A percentile compares a stretch with the other conserved stretches of the same genome.
These are phyloP conservation scores for Talaromyces pinophilus DNA, from an alignment of 2,329 filamentous ascomycete species.

Conservation along the genomic window DNA sequence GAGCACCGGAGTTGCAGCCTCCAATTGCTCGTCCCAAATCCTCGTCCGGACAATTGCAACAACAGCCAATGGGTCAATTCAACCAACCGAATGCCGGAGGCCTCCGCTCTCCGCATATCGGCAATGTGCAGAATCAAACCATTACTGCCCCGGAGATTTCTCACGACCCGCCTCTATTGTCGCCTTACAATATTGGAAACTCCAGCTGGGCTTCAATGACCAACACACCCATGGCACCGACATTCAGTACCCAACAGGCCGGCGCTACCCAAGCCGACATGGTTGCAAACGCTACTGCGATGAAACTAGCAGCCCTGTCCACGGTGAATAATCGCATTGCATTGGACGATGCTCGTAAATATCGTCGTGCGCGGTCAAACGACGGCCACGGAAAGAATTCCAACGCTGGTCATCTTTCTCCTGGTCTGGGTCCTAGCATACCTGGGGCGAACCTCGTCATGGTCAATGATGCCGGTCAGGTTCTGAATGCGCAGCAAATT, in stretches of 20 bases:
- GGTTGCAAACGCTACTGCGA: slow-evolving; percentile 97
- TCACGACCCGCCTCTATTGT: slow-evolving; percentile 78
- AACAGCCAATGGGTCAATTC: slow-evolving; percentile 86
- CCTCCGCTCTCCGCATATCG: slow-evolving; percentile 76
- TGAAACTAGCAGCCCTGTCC: slow-evolving; percentile 95
- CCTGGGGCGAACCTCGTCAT: slow-evolving; percentile 80
- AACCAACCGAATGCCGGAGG: slow-evolving; percentile 75
- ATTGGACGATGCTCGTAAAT: slow-evolving; percentile 94
- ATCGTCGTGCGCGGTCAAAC: slow-evolving; percentile 84
- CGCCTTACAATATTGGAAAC: slow-evolving; percentile 73
- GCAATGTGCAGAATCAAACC: slow-evolving; percentile 80
- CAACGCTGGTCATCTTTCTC: slow-evolving; percentile 61
- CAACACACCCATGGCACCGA: slow-evolving; percentile 92
- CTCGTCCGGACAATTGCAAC: slow-evolving; percentile 62
- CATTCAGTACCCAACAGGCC: slow-evolving; percentile 65
- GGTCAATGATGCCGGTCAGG: slow-evolving; percentile 90
- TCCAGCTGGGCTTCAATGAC: slow-evolving; percentile 99
- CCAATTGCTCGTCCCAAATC: slow-evolving; percentile 71
- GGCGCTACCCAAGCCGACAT: slow-evolving; percentile 81
- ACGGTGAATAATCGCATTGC: slow-evolving; percentile 98
- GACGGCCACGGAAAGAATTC: slow-evolving; percentile 60
- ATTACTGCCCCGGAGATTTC: slow-evolving; percentile 69
- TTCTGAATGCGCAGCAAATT: slow-evolving; percentile 81
- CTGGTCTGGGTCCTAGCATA: slow-evolving; percentile 64
- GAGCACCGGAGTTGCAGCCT: slow-evolving; percentile 50